phyloP scores from a whole-genome alignment of 164 flowering plant genomes.

The Macadamia integrifolia region DNA sequence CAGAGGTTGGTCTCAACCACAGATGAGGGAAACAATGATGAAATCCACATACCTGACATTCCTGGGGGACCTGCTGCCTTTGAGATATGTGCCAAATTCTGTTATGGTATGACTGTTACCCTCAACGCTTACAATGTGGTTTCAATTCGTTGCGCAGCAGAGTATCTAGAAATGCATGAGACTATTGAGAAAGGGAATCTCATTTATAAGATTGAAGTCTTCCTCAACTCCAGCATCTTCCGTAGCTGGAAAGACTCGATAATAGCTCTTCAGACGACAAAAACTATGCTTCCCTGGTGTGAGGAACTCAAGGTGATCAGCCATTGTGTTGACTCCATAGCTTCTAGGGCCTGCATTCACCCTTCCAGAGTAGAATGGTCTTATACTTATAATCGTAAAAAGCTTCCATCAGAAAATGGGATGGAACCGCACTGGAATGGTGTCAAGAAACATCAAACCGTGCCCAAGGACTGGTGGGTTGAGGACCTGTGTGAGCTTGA shows the following conservation, averaged over 20 bases:
- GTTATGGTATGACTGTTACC: conserved; percentile 90
- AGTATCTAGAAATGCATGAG: conserved; percentile 90
- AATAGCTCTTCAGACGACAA: conserved; percentile 75
- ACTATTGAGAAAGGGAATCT: conserved; percentile 82
- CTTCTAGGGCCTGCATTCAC: conserved; percentile 70
- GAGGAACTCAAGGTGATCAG: conserved; percentile 70
- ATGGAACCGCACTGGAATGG: conserved; percentile 51
- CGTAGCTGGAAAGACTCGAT: conserved; percentile 95
- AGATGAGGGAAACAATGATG: conserved; percentile 44
- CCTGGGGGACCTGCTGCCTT: conserved; percentile 93
- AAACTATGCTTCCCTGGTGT: conserved; percentile 45
- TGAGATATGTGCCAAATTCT: conserved; percentile 91
- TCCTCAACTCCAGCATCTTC: conserved; percentile 76
- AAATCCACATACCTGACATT: conserved; percentile 61
- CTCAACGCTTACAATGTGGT: conserved; percentile 87
- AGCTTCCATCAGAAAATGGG: conserved; percentile 62
- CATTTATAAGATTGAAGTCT: conserved; percentile 76
- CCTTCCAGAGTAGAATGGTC: conserved; percentile 89
- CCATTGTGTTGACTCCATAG: conserved; percentile 66
- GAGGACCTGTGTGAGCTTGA: conserved; percentile 90
- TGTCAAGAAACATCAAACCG: conserved; percentile 36
- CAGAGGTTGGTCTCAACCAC: conserved; percentile 62
- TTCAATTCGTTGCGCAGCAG: conserved; percentile 80
- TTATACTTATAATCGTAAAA: conserved; percentile 70
- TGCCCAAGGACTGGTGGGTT: conserved; percentile 97